These are phyloP conservation scores for Fraxinus cuspidata DNA, from an alignment of 257 asterid genomes.

Conservation along the genomic window DNA sequence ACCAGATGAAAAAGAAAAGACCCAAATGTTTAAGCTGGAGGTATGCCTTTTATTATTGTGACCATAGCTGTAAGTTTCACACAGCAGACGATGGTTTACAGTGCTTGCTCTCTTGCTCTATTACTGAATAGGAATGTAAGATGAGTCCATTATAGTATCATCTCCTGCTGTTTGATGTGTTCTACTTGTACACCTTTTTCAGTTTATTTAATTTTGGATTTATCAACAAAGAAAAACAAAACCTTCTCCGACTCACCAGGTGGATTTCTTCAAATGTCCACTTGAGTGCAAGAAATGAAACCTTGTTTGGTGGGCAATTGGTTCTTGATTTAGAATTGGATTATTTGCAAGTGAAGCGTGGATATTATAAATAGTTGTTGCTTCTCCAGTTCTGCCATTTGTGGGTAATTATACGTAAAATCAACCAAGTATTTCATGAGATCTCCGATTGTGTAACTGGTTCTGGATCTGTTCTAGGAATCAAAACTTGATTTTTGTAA, in stretches of 20 bases:
- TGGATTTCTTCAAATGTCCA: background rate
- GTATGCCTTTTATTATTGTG: constrained; percentile 35
- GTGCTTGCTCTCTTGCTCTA: background rate
- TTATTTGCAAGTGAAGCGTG: background rate
- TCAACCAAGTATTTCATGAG: background rate
- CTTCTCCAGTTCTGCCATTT: background rate
- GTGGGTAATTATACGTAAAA: background rate
- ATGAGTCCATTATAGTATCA: background rate
- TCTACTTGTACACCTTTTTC: background rate
- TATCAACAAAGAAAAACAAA: background rate
- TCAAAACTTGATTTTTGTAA: constrained; percentile 1
- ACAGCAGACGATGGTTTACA: background rate
- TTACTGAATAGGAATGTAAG: background rate
- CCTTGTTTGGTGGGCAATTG: background rate
- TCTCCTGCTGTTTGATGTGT: background rate
- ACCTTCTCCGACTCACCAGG: background rate
- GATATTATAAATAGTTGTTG: background rate
- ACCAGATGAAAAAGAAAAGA: constrained; percentile 58
- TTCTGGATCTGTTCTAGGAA: constrained; percentile 4
- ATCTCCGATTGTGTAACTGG: background rate
- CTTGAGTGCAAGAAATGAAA: background rate
- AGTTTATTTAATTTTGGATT: background rate
- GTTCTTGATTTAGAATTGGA: background rate
- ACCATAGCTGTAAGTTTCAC: background rate
- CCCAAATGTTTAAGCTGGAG: constrained; percentile 88